Conservation (phyloP, 1,284 basidiomycete genomes). For the Hemileia vastatrix region DNA sequence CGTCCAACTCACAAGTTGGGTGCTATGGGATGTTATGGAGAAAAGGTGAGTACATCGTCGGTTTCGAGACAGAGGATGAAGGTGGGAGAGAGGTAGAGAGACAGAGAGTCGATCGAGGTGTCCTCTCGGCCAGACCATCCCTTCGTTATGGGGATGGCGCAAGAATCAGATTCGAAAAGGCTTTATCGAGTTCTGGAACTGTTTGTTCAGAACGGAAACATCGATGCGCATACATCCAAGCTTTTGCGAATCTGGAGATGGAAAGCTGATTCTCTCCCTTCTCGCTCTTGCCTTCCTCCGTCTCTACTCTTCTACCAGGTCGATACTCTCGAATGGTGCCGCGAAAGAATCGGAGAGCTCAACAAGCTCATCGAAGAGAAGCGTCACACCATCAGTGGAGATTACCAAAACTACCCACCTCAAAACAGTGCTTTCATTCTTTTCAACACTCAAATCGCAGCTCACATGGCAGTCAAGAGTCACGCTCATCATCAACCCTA, state of each 20-base stretch:
- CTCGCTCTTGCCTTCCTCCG: not conserved
- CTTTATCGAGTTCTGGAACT: not conserved
- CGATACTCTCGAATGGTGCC: conserved; percentile 75
- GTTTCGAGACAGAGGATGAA: no score
- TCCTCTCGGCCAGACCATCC: no score
- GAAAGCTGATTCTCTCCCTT: not conserved
- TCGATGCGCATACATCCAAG: no score
- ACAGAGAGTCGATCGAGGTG: no score
- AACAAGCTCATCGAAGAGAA: conserved; percentile 50
- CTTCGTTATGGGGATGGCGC: no score
- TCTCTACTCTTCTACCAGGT: conserved; percentile 50
- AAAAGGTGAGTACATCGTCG: conserved; percentile 57
- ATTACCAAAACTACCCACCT: conserved; percentile 53
- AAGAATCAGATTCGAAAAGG: not conserved
- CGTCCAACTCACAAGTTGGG: conserved; percentile 73
- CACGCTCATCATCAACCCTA: conserved; percentile 45
- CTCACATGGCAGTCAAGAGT: conserved; percentile 59
- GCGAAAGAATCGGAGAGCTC: conserved; percentile 52
- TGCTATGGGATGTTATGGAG: conserved; percentile 53
- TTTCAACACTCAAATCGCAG: conserved; percentile 85
- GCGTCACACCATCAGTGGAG: conserved; percentile 56
- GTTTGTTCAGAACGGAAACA: no score
- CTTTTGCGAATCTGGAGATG: no score
- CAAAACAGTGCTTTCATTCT: conserved; percentile 65
- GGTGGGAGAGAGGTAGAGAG: no score